phyloP scores from a whole-genome alignment of 2,329 filamentous ascomycete genomes.

The Microsporum ferrugineum region DNA sequence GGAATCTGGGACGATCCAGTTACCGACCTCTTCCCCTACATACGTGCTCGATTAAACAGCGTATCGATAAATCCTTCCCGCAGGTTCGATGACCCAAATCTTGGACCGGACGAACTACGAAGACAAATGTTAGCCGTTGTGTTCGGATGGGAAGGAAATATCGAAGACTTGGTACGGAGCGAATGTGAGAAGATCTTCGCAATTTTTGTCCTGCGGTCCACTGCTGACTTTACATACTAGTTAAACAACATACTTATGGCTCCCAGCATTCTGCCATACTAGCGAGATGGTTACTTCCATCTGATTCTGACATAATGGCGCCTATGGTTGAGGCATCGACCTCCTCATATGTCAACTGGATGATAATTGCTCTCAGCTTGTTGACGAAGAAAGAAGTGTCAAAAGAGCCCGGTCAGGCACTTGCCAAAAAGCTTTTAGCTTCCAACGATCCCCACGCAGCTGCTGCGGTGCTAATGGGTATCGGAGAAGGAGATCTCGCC shows the following conservation, averaged over 20 bases:
- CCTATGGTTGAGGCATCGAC: conserved; percentile 63
- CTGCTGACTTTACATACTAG: conserved; percentile 20
- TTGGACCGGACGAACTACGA: conserved; percentile 67
- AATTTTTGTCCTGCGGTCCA: not conserved
- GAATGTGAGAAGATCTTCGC: conserved; percentile 45
- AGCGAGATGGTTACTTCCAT: conserved; percentile 83
- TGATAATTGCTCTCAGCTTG: conserved; percentile 81
- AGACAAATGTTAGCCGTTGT: conserved; percentile 86
- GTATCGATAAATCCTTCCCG: conserved; percentile 66
- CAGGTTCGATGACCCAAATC: conserved; percentile 43
- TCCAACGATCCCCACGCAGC: conserved; percentile 85
- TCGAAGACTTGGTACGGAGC: conserved; percentile 69
- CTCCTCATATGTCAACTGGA: conserved; percentile 94
- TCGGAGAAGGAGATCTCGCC: conserved; percentile 86
- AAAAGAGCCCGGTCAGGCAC: conserved; percentile 80
- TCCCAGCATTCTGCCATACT: conserved; percentile 72
- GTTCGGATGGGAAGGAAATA: conserved; percentile 87
- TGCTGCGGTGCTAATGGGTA: conserved; percentile 80
- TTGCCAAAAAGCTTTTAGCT: conserved; percentile 80
- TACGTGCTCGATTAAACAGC: conserved; percentile 66
- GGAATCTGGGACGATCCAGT: conserved; percentile 64
- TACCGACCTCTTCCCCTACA: conserved; percentile 76
- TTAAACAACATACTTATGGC: conserved; percentile 59
- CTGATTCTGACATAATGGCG: conserved; percentile 68
- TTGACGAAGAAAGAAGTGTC: conserved; percentile 69